Base-by-base conservation (phyloP, 2,329 filamentous ascomycete species). In the Aspergillus sp. region DNA sequence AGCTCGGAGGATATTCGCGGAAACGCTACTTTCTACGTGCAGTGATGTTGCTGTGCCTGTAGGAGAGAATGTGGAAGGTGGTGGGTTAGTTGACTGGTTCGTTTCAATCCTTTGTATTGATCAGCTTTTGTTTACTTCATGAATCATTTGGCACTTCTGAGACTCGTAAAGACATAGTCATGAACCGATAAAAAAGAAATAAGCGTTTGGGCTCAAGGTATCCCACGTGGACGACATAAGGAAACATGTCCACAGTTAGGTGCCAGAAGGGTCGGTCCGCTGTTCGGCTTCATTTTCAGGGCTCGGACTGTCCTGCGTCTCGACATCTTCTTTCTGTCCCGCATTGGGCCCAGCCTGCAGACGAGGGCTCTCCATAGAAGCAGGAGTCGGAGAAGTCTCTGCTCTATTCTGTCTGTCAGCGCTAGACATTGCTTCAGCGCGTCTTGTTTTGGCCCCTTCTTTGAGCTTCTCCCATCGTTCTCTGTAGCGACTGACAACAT, bases 381-480 rank as follows among this genome's bases (percentile, higher is more conserved):
- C 40, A 19, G 40, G 40, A 6, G 17, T 11, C 7, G 19, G 40
- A 17, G 40, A 42, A 17, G 17, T 7, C 17, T 22, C 40, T 1
- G 40, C 14, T 17, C 16, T 13, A 10, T n/a, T 22, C 40, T 42
- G 40, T 13, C 41, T 42, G 9, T 54, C 53, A 3, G 38, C 55
- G 7, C 61, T 60, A 24, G 50, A 46, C 4, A 56, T 63, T 38
- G 52, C 58, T 54, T 67, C 64, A 2, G 65, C 66, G 11, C 69
- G 64, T 38, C 70, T 60, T 7, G 65, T 70, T 50, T 71, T 80
- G 2, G 85, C 85, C 0, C 83, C 82, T 44, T 84, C 82, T 68
- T 88, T 87, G 59, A 89, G 68, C 60, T 82, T 83, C 68, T 88
- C 85, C 84, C 85, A 89, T 53, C 83, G 79, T 51, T 85, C 82